Evolutionary conservation across 1,284 basidiomycete species (phyloP), one percentile per base, ranked within the genome.

Genomic region (Caloboletus firmus): DNA sequence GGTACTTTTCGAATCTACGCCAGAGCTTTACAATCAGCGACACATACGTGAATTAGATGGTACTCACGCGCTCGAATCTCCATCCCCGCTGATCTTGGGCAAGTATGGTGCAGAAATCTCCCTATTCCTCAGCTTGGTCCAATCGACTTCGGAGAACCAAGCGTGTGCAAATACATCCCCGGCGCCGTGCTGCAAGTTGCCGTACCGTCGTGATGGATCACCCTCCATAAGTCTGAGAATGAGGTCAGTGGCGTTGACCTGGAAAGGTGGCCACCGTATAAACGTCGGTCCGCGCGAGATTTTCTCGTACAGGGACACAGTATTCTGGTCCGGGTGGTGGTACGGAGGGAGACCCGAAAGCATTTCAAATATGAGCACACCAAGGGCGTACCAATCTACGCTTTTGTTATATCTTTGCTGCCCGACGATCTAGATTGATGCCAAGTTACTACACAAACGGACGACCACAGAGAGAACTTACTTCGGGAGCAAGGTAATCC

Each of bases 321-420:
- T 86, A 59, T 85, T 85, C 46, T 77, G 77, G 57, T 87, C 84
- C 22, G 80, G 75, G 65, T 83, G 79, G 69, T 90, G 87, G 70
- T 84, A 89, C 0, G 90, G 90, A 6, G 90, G 90, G 17, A 89
- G 84, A 6, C 91, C 92, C 5, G 91, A 87, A 57, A 98, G 87
- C 90, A 98, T 99, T 72, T 99, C 96, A 72, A 94, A 99, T 49
- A 98, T 87, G 69, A 99, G 81, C 28, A 99, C 94, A 45, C 96
- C 96, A 32, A 99, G 83, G 0, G 97, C 95, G 72, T 98, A 99
- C 96, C 96, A 99, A 69, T 99, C 97, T 2, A 99, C 96, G 62
- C 86, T 90, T 74, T 98, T 98, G 78, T 97, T 98, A 76, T 99
- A 98, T 4, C 95, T 88, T 61, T 91, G 89, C 61, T 93, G 91